Evolutionary conservation across 805 yeast species (phyloP).

Genomic region (Myxozyma geophila): DNA sequence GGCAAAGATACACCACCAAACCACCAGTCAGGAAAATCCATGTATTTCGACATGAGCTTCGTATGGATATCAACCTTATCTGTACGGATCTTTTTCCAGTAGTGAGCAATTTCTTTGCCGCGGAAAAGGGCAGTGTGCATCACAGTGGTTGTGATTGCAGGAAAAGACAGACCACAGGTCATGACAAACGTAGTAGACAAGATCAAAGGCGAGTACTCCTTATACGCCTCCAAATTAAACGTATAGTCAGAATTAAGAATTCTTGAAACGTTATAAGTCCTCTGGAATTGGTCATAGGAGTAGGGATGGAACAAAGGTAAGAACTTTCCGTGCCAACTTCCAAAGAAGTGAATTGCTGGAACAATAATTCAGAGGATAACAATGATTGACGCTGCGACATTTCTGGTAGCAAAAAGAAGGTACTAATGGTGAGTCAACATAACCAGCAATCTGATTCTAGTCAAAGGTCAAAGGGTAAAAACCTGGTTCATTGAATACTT

Average conservation of each 20-base stretch:
- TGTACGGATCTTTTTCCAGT: constrained; percentile 60
- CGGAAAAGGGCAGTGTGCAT: constrained; percentile 59
- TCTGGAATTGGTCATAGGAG: constrained; percentile 41
- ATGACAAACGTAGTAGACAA: constrained; percentile 56
- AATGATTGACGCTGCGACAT: constrained; percentile 52
- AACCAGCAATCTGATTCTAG: constrained; percentile 53
- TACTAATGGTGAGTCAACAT: not conserved
- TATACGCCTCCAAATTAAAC: constrained; percentile 55
- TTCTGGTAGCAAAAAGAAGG: constrained; percentile 62
- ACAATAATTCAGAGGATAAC: constrained; percentile 58
- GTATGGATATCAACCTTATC: constrained; percentile 57
- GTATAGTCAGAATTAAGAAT: constrained; percentile 50
- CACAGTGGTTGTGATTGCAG: constrained; percentile 1
- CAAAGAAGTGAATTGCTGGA: constrained; percentile 56
- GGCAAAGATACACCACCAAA: constrained; percentile 45
- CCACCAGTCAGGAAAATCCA: constrained; percentile 59
- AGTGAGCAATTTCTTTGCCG: constrained; percentile 65
- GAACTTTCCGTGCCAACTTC: constrained; percentile 52
- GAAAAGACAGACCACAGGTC: constrained; percentile 53
- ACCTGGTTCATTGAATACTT: constrained; percentile 66
- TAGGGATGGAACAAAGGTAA: constrained; percentile 54
- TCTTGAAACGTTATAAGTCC: constrained; percentile 53
- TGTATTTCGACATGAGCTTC: constrained; percentile 58
- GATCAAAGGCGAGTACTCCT: constrained; percentile 65
- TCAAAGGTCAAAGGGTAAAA: constrained; percentile 66